These are phyloP conservation scores for Candida parachauliodes DNA, from an alignment of 805 yeast genomes.

Conservation along the genomic window DNA sequence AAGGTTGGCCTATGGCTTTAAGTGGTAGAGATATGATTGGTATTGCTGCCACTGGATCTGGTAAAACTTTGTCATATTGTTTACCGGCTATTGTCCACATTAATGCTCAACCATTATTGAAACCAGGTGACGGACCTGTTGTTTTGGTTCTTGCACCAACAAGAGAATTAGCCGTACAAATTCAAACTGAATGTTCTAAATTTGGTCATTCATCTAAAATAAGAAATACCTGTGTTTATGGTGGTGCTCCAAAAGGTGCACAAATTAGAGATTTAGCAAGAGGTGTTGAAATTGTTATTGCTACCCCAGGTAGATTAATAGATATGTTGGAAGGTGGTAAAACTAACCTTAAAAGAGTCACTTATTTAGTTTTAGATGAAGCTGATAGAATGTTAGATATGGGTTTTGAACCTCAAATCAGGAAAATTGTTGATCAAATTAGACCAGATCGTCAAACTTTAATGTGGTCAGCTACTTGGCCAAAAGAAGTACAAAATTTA, in stretches of 20 bases:
- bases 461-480: conserved; percentile 99
- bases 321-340: conserved; percentile 95
- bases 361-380: conserved; percentile 95
- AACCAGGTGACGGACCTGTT: conserved; percentile 96
- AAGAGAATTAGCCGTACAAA: conserved; percentile 97
- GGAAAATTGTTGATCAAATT: conserved; percentile 96
- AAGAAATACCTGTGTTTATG: conserved; percentile 95
- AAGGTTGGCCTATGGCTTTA: conserved; percentile 99
- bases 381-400: conserved; percentile 99
- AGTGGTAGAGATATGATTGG: conserved; percentile 99
- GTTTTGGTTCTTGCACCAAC: conserved; percentile 96
- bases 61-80: conserved; percentile 96
- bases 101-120: conserved; percentile 93
- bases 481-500: conserved; percentile 91
- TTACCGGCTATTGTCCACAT: conserved; percentile 96
- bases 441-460: conserved; percentile 99
- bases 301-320: conserved; percentile 98
- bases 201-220: conserved; percentile 90
- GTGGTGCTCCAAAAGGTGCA: conserved; percentile 99
- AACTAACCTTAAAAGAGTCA: conserved; percentile 93
- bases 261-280: conserved; percentile 94
- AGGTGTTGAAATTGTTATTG: conserved; percentile 94
- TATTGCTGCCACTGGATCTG: conserved; percentile 98
- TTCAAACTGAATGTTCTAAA: conserved; percentile 92
- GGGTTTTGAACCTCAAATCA: conserved; percentile 99